Conservation (phyloP, 2,329 filamentous ascomycete species). For the Amylocarpus encephaloides region DNA sequence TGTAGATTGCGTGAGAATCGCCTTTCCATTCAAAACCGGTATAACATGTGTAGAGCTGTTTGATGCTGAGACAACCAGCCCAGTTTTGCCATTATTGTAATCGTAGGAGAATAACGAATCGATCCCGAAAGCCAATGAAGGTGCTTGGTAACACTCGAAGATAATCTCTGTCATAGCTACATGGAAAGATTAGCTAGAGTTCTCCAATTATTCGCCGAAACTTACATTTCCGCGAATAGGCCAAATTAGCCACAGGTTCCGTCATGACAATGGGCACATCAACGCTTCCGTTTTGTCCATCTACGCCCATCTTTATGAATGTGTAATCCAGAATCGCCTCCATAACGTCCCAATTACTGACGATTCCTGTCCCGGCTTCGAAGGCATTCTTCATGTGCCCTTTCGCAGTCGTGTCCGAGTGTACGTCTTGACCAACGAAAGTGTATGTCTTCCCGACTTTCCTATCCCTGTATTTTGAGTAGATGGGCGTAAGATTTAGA, state of each 20-base stretch:
- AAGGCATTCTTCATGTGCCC: slow-evolving; percentile 89
- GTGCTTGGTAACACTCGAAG: slow-evolving; percentile 91
- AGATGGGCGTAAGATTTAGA: slow-evolving; percentile 77
- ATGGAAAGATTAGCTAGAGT: slow-evolving; percentile 26
- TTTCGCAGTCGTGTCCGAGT: slow-evolving; percentile 85
- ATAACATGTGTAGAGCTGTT: slow-evolving; percentile 94
- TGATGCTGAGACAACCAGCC: slow-evolving; percentile 84
- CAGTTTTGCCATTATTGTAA: slow-evolving; percentile 77
- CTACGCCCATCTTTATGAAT: slow-evolving; percentile 88
- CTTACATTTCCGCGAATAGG: slow-evolving; percentile 82
- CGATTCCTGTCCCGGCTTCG: slow-evolving; percentile 81
- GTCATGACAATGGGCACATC: slow-evolving; percentile 92
- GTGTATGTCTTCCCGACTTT: slow-evolving; percentile 88
- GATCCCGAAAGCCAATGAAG: slow-evolving; percentile 87
- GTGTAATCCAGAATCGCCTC: slow-evolving; percentile 91
- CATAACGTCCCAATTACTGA: slow-evolving; percentile 97
- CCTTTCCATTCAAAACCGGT: slow-evolving; percentile 80
- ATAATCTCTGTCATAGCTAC: slow-evolving; percentile 94
- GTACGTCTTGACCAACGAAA: slow-evolving; percentile 89
- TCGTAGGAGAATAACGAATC: slow-evolving; percentile 95
- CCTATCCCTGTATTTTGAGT: slow-evolving; percentile 91
- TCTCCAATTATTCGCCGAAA: slow-evolving; percentile 15
- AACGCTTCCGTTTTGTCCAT: slow-evolving; percentile 65
- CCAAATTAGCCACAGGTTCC: slow-evolving; percentile 84
- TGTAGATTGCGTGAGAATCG: slow-evolving; percentile 77